Evolutionary conservation across 805 yeast species (phyloP).

Genomic region (Yarrowia divulgata): DNA sequence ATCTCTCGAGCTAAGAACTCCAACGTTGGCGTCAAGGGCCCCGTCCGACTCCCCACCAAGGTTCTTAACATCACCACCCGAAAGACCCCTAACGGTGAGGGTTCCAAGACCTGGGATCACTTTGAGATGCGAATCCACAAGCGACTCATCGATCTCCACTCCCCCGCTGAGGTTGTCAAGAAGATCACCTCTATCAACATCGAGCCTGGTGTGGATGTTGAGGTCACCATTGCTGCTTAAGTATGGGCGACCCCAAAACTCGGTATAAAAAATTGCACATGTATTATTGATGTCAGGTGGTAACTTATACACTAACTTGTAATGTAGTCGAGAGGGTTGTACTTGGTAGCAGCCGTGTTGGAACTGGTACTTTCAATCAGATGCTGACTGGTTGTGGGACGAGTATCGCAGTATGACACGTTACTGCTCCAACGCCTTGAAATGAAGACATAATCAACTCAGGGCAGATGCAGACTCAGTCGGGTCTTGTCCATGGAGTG

Average conservation of each 20-base stretch:
- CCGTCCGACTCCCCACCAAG: conserved; percentile 99
- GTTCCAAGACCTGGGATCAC: conserved; percentile 99
- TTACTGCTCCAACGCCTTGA: too few relatives aligned
- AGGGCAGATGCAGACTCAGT: too few relatives aligned
- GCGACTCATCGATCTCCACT: conserved; percentile 98
- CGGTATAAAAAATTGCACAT: conserved; percentile 39
- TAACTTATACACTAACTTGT: conserved; percentile 24
- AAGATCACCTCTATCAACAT: conserved; percentile 97
- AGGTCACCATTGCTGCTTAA: conserved; percentile 52
- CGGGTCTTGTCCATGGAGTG: too few relatives aligned
- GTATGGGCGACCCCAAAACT: conserved; percentile 13
- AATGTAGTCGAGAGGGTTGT: neutral
- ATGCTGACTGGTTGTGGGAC: neutral
- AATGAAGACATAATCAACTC: too few relatives aligned
- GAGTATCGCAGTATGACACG: too few relatives aligned
- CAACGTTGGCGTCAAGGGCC: conserved; percentile 94
- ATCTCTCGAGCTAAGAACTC: conserved; percentile 83
- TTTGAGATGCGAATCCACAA: conserved; percentile 99
- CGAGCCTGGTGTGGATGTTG: conserved; percentile 98
- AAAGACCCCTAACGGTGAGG: conserved; percentile 99
- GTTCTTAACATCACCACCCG: conserved; percentile 97
- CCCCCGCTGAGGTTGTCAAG: conserved; percentile 92
- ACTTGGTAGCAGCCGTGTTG: neutral
- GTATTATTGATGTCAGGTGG: conserved; percentile 29
- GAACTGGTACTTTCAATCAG: too few relatives aligned